Percentiles rank a stretch among this genome's conserved stretches.
Conservation (phyloP, 1,284 basidiomycete species). For the Leccinum solheimii region DNA sequence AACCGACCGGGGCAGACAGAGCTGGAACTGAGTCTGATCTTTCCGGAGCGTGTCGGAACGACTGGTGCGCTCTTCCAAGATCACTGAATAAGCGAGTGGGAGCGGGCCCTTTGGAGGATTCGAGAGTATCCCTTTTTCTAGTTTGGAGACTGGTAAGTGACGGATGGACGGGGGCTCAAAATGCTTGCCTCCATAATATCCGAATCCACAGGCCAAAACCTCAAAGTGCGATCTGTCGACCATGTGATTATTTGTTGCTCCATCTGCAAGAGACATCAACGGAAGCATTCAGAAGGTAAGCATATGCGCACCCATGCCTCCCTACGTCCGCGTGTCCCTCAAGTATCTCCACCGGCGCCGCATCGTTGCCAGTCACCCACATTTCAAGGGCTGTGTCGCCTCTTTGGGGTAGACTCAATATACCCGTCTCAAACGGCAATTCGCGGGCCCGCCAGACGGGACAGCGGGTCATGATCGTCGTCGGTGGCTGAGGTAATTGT, state of each 20-base stretch:
- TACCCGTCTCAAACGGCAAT: constrained; percentile 89
- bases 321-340: constrained; percentile 88
- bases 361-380: constrained; percentile 60
- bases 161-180: not conserved
- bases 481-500: constrained; percentile 44
- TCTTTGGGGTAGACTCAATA: constrained; percentile 88
- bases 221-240: constrained; percentile 92
- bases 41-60: constrained; percentile 51
- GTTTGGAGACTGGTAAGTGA: not conserved
- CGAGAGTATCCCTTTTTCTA: constrained; percentile 49
- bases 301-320: constrained; percentile 47
- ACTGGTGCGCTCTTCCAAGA: constrained; percentile 32
- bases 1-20: constrained; percentile 65
- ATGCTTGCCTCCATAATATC: constrained; percentile 64
- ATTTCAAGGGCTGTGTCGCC: constrained; percentile 86
- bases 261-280: constrained; percentile 41
- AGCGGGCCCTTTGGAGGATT: not conserved
- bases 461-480: constrained; percentile 74
- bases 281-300: not conserved
- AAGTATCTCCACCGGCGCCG: constrained; percentile 70
- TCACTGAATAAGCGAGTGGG: constrained; percentile 32
- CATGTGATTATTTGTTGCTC: constrained; percentile 93
- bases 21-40: constrained; percentile 36
- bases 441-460: constrained; percentile 95
- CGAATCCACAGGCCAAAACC: constrained; percentile 86